Conservation (phyloP, 2,329 filamentous ascomycete species). For the Metarhizium album region DNA sequence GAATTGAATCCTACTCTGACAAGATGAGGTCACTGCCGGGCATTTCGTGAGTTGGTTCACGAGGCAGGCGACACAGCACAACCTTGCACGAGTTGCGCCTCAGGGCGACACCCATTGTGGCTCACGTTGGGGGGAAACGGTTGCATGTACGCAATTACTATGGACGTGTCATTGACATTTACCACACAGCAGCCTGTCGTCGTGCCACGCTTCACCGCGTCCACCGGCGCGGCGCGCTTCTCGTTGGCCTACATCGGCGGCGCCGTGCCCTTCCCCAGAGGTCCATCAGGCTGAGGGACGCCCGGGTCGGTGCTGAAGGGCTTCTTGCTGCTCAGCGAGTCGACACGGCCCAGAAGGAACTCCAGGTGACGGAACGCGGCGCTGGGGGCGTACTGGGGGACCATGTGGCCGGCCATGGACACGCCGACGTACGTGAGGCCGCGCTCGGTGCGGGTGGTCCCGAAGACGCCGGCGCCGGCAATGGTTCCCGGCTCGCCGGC, state of each 20-base stretch:
- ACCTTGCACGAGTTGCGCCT: too few relatives aligned
- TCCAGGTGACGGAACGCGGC: conserved; percentile 63
- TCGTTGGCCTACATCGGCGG: neutral
- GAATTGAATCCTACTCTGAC: too few relatives aligned
- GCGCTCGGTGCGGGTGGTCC: conserved; percentile 59
- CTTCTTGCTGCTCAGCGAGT: conserved; percentile 28
- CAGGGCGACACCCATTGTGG: too few relatives aligned
- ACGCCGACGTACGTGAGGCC: conserved; percentile 61
- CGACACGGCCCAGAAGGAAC: conserved; percentile 60
- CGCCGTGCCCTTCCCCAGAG: neutral
- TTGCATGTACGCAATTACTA: too few relatives aligned
- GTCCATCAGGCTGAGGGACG: neutral
- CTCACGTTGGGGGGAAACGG: too few relatives aligned
- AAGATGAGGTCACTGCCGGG: too few relatives aligned
- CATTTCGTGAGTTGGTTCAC: too few relatives aligned
- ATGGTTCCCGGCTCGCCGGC: conserved; percentile 22
- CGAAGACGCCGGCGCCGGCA: conserved; percentile 52
- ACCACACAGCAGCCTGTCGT: too few relatives aligned
- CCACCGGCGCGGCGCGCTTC: neutral
- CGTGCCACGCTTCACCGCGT: neutral
- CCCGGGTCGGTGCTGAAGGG: conserved; percentile 1
- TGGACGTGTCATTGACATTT: too few relatives aligned
- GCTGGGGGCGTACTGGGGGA: conserved; percentile 55
- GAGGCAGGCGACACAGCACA: too few relatives aligned
- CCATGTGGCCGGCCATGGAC: conserved; percentile 54